These are phyloP conservation scores for Starmerella apicola DNA, from an alignment of 805 yeast genomes.

Conservation along the genomic window DNA sequence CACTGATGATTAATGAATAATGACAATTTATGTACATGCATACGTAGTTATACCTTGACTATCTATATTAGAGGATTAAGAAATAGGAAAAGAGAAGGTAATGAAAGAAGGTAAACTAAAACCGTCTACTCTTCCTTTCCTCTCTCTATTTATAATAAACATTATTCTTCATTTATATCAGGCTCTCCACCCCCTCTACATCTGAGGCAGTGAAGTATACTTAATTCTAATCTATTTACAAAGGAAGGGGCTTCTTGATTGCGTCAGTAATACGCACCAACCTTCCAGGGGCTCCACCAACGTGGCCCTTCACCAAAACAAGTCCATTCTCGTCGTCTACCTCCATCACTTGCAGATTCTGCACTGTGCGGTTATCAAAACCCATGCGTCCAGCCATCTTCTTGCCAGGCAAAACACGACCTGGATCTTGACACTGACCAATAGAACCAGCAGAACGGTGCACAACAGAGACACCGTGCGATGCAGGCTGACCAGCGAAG, in stretches of 20 bases:
- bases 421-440: conserved; percentile 92
- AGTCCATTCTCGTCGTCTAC: conserved; percentile 73
- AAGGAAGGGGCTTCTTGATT: conserved; percentile 29
- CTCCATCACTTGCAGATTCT: conserved; percentile 63
- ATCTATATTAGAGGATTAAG: no score
- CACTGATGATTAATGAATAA: neutral
- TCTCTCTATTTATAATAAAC: neutral
- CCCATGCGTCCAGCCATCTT: conserved; percentile 99
- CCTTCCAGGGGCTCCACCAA: conserved; percentile 77
- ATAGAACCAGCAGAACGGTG: conserved; percentile 97
- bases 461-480: conserved; percentile 89
- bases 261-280: conserved; percentile 72
- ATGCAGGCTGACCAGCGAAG: conserved; percentile 76
- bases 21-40: no score
- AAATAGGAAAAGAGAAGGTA: no score
- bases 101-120: no score
- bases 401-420: conserved; percentile 90
- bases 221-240: neutral
- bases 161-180: neutral
- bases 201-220: neutral
- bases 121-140: no score
- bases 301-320: conserved; percentile 73
- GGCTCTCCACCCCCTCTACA: neutral
- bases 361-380: conserved; percentile 54
- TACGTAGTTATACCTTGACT: no score